Conservation (phyloP, 768 basidiomycete species). For the Terana coerulea region DNA sequence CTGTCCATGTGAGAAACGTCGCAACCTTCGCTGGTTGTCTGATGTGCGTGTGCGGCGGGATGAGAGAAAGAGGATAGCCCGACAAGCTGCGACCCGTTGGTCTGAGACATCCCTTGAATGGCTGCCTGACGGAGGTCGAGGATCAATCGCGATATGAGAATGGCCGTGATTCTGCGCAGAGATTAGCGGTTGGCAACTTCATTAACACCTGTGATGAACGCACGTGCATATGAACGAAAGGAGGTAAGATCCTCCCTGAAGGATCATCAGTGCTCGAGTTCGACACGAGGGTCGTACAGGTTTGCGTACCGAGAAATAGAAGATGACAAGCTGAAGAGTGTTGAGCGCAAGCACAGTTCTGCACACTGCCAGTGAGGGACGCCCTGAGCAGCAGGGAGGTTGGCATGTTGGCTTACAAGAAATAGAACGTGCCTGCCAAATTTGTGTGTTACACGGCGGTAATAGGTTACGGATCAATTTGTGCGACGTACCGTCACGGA, state of each 20-base stretch:
- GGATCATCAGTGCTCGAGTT: neutral
- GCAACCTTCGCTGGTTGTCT: neutral
- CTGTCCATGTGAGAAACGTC: neutral
- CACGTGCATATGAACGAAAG: conserved; percentile 6
- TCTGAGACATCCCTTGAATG: neutral
- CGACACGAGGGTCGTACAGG: neutral
- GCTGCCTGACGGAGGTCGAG: neutral
- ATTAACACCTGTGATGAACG: neutral
- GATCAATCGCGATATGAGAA: conserved; percentile 1
- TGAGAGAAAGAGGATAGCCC: neutral
- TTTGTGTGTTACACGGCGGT: conserved; percentile 7
- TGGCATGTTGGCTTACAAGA: neutral
- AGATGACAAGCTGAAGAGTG: conserved; percentile 2
- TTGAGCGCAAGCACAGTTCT: conserved; percentile 5
- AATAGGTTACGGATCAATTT: neutral
- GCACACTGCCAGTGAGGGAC: too few species aligned
- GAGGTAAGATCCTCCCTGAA: neutral
- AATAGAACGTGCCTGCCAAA: neutral
- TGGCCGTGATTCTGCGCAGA: neutral
- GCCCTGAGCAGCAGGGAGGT: neutral
- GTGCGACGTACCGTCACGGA: conserved; percentile 3
- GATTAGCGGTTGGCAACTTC: neutral
- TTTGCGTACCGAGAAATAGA: neutral
- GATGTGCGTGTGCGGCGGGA: neutral
- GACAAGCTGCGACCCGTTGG: too few species aligned